Base-by-base conservation (phyloP, 345 rosid genomes). In the Alliaria petiolata region DNA sequence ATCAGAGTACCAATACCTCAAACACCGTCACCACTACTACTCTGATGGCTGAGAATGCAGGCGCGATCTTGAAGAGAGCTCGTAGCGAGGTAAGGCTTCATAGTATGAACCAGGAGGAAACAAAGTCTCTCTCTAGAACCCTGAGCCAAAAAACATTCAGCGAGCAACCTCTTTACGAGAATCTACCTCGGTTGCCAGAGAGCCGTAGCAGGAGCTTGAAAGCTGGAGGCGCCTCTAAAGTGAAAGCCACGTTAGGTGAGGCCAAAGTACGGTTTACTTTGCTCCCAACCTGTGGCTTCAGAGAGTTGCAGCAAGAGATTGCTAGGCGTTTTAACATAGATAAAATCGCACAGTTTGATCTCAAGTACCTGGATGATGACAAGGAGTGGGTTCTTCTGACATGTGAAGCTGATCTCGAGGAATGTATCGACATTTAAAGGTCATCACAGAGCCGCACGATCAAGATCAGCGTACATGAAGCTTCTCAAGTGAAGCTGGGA, bases 361-460 rank as follows among this genome's bases (percentile, higher is more conserved):
- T 89, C 65, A 85, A 86, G 71, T 89, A 86, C 79, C 49, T 89
- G 73, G 95, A 89, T 62, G 91, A 86, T 79, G 95, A 89, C 64
- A 42, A 19, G 8, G 95, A 89, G 34, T 89, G 95, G 91, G 91
- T 89, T 46, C 89, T 86, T 50, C 75, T 86, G 74, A 86, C 95
- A 28, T 86, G 95, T 39, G 89, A 89, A 63, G 88, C 83, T 0
- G 95, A 89, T 71, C 87, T 93, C 1, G 96, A 93, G 76, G 98
- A 93, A 76, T 93, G 98, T 57, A 80, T 82, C 43, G 96, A 93
- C 46, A 81, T 89, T 50, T 71, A 87, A 63, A 91, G 79, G 76
- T 63, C 72, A 72, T 83, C 81, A 46, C 83, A 56, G 64, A 76
- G 75, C 57, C 72, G 69, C 28, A 87, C 90, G 1, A 86, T 93